Conservation (phyloP, 345 rosid genomes). For the Hypericum androsaemum region DNA sequence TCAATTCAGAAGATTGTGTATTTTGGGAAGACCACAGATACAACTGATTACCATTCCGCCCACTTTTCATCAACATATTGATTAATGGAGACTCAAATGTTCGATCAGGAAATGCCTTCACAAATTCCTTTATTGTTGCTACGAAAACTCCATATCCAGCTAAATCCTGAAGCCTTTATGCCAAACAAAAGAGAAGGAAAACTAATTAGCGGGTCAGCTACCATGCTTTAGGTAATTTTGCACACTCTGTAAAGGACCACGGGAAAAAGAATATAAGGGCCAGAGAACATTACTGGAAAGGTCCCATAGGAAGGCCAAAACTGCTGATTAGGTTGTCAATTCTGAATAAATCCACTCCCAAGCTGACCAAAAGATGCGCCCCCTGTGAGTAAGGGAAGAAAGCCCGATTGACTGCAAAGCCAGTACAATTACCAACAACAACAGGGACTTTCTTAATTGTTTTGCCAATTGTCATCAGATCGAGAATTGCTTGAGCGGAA, state of each 20-base stretch:
- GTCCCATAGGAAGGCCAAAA: slow-evolving; percentile 92
- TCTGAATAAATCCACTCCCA: slow-evolving; percentile 90
- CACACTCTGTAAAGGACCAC: neutral
- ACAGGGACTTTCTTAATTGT: slow-evolving; percentile 87
- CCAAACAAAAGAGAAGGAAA: slow-evolving; percentile 9
- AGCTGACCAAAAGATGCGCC: slow-evolving; percentile 52
- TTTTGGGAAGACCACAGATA: neutral
- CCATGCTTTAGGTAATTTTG: too few relatives aligned
- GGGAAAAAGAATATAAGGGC: slow-evolving; percentile 1
- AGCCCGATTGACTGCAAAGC: slow-evolving; percentile 86
- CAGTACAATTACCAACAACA: slow-evolving; percentile 91
- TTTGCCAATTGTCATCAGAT: slow-evolving; percentile 83
- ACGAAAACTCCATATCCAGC: slow-evolving; percentile 78
- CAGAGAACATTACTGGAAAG: slow-evolving; percentile 67
- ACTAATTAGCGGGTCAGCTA: too few relatives aligned
- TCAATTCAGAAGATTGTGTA: too few relatives aligned
- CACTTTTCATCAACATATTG: slow-evolving; percentile 59
- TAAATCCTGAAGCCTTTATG: slow-evolving; percentile 76
- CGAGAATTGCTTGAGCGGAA: slow-evolving; percentile 79
- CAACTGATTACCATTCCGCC: slow-evolving; percentile 55
- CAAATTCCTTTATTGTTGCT: slow-evolving; percentile 54
- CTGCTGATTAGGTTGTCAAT: slow-evolving; percentile 62
- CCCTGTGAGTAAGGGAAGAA: slow-evolving; percentile 82
- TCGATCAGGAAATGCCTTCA: slow-evolving; percentile 52
- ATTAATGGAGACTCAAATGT: slow-evolving; percentile 50